These are phyloP conservation scores for Flaveria floridana DNA, from an alignment of 140 eudicot species.

Conservation along the genomic window DNA sequence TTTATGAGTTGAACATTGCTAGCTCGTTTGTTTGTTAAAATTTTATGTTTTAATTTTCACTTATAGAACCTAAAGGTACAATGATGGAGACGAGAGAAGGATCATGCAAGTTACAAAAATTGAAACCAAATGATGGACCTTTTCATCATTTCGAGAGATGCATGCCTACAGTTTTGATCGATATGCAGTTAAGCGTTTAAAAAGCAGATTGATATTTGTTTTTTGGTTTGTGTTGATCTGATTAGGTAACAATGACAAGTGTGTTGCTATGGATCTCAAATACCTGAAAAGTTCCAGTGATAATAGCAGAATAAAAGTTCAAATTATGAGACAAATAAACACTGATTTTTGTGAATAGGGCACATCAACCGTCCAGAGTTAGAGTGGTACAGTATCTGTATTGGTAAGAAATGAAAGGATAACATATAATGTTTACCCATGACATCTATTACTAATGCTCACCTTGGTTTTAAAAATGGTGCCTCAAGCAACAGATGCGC, in stretches of 20 bases:
- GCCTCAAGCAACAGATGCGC: too few species aligned
- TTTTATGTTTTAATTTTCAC: background rate
- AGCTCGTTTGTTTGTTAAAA: too few species aligned
- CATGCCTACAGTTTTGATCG: conserved; percentile 45
- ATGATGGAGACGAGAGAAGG: conserved; percentile 91
- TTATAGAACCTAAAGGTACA: conserved; percentile 68
- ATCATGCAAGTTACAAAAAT: conserved; percentile 64
- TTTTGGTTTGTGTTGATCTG: background rate
- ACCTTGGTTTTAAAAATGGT: conserved; percentile 19
- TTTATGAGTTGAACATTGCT: too few species aligned
- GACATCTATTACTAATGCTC: conserved; percentile 31
- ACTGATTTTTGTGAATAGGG: background rate
- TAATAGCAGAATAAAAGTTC: background rate
- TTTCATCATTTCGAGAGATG: conserved; percentile 63
- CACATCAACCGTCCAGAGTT: background rate
- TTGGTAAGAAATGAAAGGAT: conserved; percentile 40
- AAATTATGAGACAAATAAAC: background rate
- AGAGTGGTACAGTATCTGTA: background rate
- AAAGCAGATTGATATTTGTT: background rate
- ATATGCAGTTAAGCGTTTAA: background rate
- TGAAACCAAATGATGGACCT: conserved; percentile 64
- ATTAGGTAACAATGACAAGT: background rate
- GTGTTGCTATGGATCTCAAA: background rate
- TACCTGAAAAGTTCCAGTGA: background rate
- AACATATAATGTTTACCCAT: conserved; percentile 53